Percentiles rank a stretch among this genome's conserved stretches.
Conservation (phyloP, 352 stramenopile genomes). For the Phytopythium delawarense region DNA sequence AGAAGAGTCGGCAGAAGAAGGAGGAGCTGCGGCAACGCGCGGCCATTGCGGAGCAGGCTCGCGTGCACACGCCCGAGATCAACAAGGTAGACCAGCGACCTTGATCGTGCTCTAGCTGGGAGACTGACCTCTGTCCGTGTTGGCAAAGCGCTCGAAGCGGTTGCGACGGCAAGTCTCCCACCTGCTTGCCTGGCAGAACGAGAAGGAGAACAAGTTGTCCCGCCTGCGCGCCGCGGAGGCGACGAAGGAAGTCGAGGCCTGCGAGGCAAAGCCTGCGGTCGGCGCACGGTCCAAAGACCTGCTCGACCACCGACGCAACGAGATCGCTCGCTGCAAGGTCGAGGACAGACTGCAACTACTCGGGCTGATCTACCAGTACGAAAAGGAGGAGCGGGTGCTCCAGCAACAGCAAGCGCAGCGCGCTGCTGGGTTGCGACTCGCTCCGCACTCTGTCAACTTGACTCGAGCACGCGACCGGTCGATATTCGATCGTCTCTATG, state of each 20-base stretch:
- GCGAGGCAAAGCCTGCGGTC: slow-evolving; percentile 29
- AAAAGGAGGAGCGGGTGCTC: slow-evolving; percentile 46
- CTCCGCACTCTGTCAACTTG: slow-evolving; percentile 51
- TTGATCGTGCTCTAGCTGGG: slow-evolving; percentile 3
- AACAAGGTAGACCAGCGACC: slow-evolving; percentile 33
- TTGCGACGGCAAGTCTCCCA: slow-evolving; percentile 57
- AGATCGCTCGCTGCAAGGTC: slow-evolving; percentile 57
- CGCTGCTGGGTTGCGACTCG: slow-evolving; percentile 28
- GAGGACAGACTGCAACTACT: slow-evolving; percentile 67
- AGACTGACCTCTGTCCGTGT: background rate
- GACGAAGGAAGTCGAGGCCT: slow-evolving; percentile 20
- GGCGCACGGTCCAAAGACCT: slow-evolving; percentile 27
- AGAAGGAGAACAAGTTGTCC: slow-evolving; percentile 52
- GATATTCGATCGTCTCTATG: slow-evolving; percentile 52
- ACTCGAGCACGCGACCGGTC: slow-evolving; percentile 16
- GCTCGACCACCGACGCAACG: slow-evolving; percentile 33
- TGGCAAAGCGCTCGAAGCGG: slow-evolving; percentile 45
- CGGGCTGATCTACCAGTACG: slow-evolving; percentile 65
- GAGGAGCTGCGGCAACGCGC: slow-evolving; percentile 41
- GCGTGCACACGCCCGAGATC: slow-evolving; percentile 37
- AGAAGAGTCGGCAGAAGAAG: slow-evolving; percentile 41
- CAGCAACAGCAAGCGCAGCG: slow-evolving; percentile 11
- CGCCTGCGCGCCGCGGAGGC: slow-evolving; percentile 34
- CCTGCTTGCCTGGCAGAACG: slow-evolving; percentile 53
- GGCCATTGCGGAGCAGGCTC: slow-evolving; percentile 20